Conservation (phyloP, 805 yeast species). For the Kazachstania bromeliacearum region DNA sequence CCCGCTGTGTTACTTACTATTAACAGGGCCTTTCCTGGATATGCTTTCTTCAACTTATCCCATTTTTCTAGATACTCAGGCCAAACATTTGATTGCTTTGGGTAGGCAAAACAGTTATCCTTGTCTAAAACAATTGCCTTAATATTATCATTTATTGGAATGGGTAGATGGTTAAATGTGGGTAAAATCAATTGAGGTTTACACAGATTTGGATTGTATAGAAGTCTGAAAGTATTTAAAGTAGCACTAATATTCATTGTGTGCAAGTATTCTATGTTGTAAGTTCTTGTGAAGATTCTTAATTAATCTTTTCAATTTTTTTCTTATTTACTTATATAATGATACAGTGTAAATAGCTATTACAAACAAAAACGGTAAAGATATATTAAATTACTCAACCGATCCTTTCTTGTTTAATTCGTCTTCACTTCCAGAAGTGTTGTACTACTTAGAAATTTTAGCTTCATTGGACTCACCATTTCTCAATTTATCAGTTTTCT, state of each 20-base stretch:
- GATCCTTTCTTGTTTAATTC: too few species aligned
- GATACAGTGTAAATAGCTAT: neutral
- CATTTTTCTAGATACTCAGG: slow-evolving; percentile 55
- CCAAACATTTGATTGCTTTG: slow-evolving; percentile 72
- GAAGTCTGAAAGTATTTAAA: slow-evolving; percentile 49
- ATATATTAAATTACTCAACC: neutral
- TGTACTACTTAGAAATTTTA: too few species aligned
- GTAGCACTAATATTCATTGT: slow-evolving; percentile 76
- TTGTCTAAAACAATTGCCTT: slow-evolving; percentile 83
- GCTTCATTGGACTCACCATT: neutral
- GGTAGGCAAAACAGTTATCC: slow-evolving; percentile 89
- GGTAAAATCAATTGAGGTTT: slow-evolving; percentile 51
- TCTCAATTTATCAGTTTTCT: neutral
- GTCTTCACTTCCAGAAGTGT: too few species aligned
- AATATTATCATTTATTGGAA: slow-evolving; percentile 42
- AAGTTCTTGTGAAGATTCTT: neutral
- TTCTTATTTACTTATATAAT: neutral
- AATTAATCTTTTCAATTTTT: neutral
- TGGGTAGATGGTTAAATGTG: slow-evolving; percentile 50
- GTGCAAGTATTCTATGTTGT: neutral
- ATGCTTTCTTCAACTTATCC: slow-evolving; percentile 42
- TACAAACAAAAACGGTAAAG: neutral
- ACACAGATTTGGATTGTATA: slow-evolving; percentile 57
- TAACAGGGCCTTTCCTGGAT: slow-evolving; percentile 55
- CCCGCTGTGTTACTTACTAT: slow-evolving; percentile 94